Evolutionary conservation across 495 filamentous ascomycete genomes (phyloP), one percentile per base, ranked within the genome.

Genomic region (Staphylotrichum longicolle): DNA sequence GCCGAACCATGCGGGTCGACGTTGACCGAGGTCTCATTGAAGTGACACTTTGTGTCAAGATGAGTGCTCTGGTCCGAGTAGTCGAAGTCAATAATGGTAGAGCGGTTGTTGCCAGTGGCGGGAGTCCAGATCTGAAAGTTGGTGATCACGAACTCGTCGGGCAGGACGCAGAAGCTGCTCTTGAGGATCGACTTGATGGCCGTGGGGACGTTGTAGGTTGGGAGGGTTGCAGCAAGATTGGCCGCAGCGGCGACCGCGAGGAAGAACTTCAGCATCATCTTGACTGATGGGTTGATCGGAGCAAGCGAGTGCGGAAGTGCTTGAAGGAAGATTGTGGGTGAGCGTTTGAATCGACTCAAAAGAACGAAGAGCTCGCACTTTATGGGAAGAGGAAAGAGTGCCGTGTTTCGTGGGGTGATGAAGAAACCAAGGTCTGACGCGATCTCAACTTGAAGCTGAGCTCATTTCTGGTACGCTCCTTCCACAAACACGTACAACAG

Each of bases 11-110:
- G n/a, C 3, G 52, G 55, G 41, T 60, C 71, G 9, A 62, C 57
- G 33, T 67, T 74, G 32, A 46, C 32, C 15, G 71, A 72, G 12
- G 64, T 67, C 39, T 46, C 49, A 55, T 76, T 73, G 62, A 52
- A 57, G 39, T 66, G 63, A 63, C 74, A 76, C 10, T 44, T 10
- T 10, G 71, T 72, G 7, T 50, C 27, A 34, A 74, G 55, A 20
- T 39, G 62, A 49, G 74, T 74, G 39, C 12, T 30, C 15, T 49
- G 12, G 56, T 74, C 68, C 33, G 46, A 33, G 58, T 63, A 73
- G 5, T n/a, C 33, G 58, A 74, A 72, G 58, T 66, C 34, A 50
- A 69, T 49, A 12, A 40, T 51, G 3, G 47, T 20, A 7, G 59
- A 40, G 42, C 54, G 35, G 48, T 55, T 54, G 54, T 66, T 70